Evolutionary conservation across 805 yeast genomes (phyloP).

Genomic region (Torulaspora quercuum): DNA sequence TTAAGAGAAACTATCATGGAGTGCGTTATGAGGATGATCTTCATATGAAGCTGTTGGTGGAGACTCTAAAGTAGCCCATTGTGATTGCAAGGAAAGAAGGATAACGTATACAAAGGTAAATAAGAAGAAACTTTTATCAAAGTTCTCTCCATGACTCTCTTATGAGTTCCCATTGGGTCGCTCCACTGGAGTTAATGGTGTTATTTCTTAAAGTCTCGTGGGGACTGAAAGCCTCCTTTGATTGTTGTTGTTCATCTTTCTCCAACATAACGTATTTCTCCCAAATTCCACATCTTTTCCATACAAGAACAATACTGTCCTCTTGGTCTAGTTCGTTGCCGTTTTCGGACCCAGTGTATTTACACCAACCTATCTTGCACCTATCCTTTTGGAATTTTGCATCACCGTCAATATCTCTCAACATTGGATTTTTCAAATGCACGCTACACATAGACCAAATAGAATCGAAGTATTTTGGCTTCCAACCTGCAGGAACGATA

Average conservation of each 20-base stretch:
- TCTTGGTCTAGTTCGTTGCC: constrained; percentile 43
- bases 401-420: constrained; percentile 26
- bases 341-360: constrained; percentile 9
- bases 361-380: constrained; percentile 35
- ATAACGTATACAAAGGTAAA: constrained; percentile 20
- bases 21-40: constrained; percentile 18
- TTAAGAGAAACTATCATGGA: constrained; percentile 54
- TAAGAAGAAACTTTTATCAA: constrained; percentile 29
- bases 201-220: constrained; percentile 23
- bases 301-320: constrained; percentile 66
- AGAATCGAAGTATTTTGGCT: constrained; percentile 72
- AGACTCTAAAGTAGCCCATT: constrained; percentile 18
- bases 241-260: constrained; percentile 32
- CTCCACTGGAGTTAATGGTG: constrained; percentile 10
- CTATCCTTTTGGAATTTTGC: constrained; percentile 26
- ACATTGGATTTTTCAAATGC: constrained; percentile 41
- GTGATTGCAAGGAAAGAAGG: neutral
- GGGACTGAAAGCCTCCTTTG: constrained; percentile 15
- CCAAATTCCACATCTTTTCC: constrained; percentile 76
- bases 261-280: constrained; percentile 77
- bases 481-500: constrained; percentile 49
- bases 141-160: constrained; percentile 65
- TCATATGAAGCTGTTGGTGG: constrained; percentile 24
- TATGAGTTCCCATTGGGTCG: constrained; percentile 51
- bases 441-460: constrained; percentile 85